Evolutionary conservation across 2,329 filamentous ascomycete species (phyloP).

Genomic region (Dissoconium aciculare): DNA sequence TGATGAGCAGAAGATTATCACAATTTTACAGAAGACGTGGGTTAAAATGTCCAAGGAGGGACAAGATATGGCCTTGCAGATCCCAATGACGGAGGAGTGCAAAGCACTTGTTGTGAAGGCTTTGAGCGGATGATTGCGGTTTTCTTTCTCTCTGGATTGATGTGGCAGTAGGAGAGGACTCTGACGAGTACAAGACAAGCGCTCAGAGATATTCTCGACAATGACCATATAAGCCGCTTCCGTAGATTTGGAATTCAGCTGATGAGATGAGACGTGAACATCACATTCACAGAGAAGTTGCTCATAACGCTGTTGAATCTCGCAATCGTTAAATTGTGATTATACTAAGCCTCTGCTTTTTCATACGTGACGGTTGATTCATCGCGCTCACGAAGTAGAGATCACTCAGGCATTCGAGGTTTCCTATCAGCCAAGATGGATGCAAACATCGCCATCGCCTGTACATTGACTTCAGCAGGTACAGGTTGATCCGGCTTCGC

Average conservation of each 20-base stretch:
- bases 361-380: too few species aligned
- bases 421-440: conserved; percentile 33
- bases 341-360: too few species aligned
- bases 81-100: conserved; percentile 49
- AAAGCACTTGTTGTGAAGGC: conserved; percentile 49
- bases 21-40: conserved; percentile 60
- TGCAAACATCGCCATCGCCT: conserved; percentile 37
- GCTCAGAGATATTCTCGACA: too few species aligned
- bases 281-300: too few species aligned
- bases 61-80: conserved; percentile 47
- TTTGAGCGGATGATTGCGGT: conserved; percentile 27
- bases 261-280: too few species aligned
- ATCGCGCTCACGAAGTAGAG: too few species aligned
- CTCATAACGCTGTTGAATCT: too few species aligned
- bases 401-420: conserved; percentile 18
- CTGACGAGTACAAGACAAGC: neutral
- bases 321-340: too few species aligned
- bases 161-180: too few species aligned
- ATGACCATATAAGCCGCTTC: too few species aligned
- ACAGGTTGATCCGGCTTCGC: conserved; percentile 32
- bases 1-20: conserved; percentile 63
- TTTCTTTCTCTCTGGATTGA: neutral
- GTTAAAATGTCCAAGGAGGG: conserved; percentile 55
- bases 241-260: too few species aligned
- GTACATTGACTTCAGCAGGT: conserved; percentile 34